Evolutionary conservation across 2,329 filamentous ascomycete species (phyloP), one percentile per base, ranked within the genome.

Genomic region (Aspergillus calidoustus): DNA sequence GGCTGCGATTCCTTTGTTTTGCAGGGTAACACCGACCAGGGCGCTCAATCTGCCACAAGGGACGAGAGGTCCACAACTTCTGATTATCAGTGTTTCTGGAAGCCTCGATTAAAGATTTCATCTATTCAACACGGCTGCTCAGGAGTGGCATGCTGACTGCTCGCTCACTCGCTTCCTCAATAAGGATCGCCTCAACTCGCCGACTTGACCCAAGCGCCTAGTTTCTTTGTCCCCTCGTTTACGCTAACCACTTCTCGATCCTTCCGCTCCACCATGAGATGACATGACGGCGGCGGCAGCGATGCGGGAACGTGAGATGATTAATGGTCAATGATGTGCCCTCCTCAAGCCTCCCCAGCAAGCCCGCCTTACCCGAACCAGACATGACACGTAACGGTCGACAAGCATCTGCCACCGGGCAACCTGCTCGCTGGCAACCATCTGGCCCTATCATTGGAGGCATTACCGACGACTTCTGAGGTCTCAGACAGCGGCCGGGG

Each of bases 321-420:
- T 28, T 51, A 51, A 51, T 41, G 34, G 1, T 41, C 34, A 41
- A 41, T 41, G 34, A 41, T 41, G 34, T 41, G 11, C 34, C 34
- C 3, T 41, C 49, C 66, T 38, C 50, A 19, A 38, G 8, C 34
- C 3, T 41, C 49, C 66, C 22, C 31, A 19, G 22, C 50, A n/a
- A 50, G 66, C 64, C 59, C 56, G 53, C 65, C 57, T 63, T 67
- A 64, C 68, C 71, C 55, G 69, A 70, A 63, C 61, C 15, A 64
- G 70, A 59, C 55, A 65, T 73, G 72, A 74, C 71, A 74, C 69
- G 71, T 73, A 73, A 74, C 70, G 71, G 69, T 53, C 55, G 49
- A 50, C 19, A 46, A 46, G 17, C 43, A 46, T 46, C n/a, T 38
- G 3, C 31, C 31, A 38, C 15, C 31, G 6, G 31, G 6, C 31